These are phyloP conservation scores for Myriosclerotinia scirpicola DNA, from an alignment of 2,329 filamentous ascomycete species.

Conservation along the genomic window DNA sequence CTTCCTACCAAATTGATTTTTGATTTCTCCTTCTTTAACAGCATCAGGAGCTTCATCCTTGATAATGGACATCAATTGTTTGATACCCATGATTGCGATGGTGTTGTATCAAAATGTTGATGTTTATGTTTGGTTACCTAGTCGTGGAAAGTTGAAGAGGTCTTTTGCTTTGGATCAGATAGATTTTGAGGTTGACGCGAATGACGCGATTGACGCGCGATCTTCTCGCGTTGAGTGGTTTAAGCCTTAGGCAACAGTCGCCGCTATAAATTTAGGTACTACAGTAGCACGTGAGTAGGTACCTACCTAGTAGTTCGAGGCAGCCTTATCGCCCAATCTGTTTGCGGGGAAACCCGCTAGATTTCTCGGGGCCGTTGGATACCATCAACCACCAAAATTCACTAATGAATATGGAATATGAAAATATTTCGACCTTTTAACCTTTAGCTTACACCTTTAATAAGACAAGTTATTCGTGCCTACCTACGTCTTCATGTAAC, in stretches of 20 bases:
- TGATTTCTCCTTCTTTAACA: conserved; percentile 96
- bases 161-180: conserved; percentile 7
- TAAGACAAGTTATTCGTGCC: not conserved
- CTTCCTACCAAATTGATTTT: conserved; percentile 97
- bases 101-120: not conserved
- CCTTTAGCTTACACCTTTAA: not conserved
- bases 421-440: not conserved
- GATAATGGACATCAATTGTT: conserved; percentile 77
- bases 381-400: not conserved
- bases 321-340: not conserved
- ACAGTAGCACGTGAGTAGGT: no score
- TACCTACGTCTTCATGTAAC: not conserved
- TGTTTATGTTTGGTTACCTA: conserved; percentile 20
- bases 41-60: conserved; percentile 93
- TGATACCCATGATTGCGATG: conserved; percentile 57
- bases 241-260: conserved; percentile 5
- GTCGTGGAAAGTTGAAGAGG: conserved; percentile 8
- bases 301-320: no score
- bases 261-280: not conserved
- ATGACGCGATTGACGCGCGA: conserved; percentile 24
- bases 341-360: not conserved
- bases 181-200: conserved; percentile 18
- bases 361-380: not conserved
- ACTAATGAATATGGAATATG: not conserved
- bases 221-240: conserved; percentile 26